These are phyloP conservation scores for Gastrolobium villosum DNA, from an alignment of 306 rosid species.

Conservation along the genomic window DNA sequence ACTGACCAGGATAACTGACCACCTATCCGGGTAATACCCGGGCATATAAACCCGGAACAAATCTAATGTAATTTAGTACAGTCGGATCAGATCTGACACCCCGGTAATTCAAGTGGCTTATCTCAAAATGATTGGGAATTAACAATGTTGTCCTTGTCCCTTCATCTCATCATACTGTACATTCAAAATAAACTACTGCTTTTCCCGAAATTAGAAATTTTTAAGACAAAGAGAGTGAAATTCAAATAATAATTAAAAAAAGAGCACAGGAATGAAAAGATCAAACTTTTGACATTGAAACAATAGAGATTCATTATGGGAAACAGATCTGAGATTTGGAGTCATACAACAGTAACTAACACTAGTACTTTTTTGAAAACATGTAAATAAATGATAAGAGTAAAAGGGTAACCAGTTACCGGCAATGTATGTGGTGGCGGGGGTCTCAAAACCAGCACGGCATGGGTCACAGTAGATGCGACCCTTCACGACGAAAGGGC, in stretches of 20 bases:
- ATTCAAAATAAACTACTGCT: background rate
- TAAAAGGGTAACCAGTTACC: slow-evolving; percentile 53
- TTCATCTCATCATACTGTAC: background rate
- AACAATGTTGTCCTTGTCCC: background rate
- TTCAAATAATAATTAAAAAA: background rate
- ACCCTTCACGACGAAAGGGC: slow-evolving; percentile 70
- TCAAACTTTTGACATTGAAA: background rate
- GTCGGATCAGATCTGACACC: slow-evolving; percentile 39
- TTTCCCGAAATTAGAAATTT: background rate
- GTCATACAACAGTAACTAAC: background rate
- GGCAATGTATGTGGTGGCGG: slow-evolving; percentile 74
- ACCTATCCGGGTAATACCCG: too few species aligned
- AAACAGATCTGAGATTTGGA: slow-evolving; percentile 45
- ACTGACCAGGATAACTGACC: too few species aligned
- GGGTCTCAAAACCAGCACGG: slow-evolving; percentile 87
- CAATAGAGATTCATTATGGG: background rate
- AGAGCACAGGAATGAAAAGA: background rate
- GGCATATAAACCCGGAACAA: too few species aligned
- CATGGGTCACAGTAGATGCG: slow-evolving; percentile 83
- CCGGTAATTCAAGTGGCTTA: background rate
- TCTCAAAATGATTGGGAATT: background rate
- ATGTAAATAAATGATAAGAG: background rate
- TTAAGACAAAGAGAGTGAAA: background rate
- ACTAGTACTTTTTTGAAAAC: background rate
- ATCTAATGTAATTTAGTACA: background rate